Evolutionary conservation across 352 stramenopile species (phyloP), one percentile per base, ranked within the genome.

Genomic region (Phytophthora aleatoria): DNA sequence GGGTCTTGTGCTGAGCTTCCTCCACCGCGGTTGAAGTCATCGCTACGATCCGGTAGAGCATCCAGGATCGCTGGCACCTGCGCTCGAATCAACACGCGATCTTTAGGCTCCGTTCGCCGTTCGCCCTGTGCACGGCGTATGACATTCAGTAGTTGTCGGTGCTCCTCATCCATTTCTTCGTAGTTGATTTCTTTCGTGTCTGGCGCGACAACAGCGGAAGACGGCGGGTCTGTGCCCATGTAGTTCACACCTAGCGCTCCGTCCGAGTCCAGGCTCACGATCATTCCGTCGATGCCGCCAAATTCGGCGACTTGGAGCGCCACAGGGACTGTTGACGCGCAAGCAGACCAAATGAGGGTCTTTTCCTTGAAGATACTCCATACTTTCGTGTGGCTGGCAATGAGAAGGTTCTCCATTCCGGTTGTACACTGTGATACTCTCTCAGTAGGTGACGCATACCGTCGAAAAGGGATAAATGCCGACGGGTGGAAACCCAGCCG

Each of bases 111-210:
- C 0, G 77, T 76, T 12, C 77, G 60, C 8, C 81, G 73, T 53
- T 94, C 83, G 9, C 78, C 76, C 31, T 94, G 87, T n/a, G 81
- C 71, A 4, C 85, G 76, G 8, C 89, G 73, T 50, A 97, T 97
- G n/a, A 94, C 81, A 51, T 93, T 89, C 12, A 97, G 75, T 13
- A 98, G 64, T 45, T 88, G 74, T 13, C 89, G 85, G 44, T 97
- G 87, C 62, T 97, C 91, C 50, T 94, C 86, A 54, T 97, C 90
- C 73, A 97, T 96, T 56, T 96, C 87, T 53, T 95, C 89, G 50
- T 97, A 97, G 58, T 96, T 94, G 39, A 97, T 70, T 27, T 96
- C 87, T 47, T 96, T 96, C 15, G 73, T 76, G 31, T 91, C 82
- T 2, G 80, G 61, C 1, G 75, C 73, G 10, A 90, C 81, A 4